These are phyloP conservation scores for Apiotrichum akiyoshidainum DNA, from an alignment of 1,284 basidiomycete species.

Conservation along the genomic window DNA sequence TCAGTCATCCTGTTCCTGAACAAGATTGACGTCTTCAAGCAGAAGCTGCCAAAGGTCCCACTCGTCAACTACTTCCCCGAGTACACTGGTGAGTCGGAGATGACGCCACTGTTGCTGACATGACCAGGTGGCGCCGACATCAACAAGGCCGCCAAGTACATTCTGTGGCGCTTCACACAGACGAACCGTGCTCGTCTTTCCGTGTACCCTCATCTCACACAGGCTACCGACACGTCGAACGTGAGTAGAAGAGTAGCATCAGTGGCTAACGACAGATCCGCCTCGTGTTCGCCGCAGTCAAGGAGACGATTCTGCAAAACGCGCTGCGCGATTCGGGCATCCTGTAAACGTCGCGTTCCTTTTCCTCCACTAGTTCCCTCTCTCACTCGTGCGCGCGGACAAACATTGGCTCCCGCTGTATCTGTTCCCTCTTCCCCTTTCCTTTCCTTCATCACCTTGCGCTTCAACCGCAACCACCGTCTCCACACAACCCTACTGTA, in stretches of 20 bases:
- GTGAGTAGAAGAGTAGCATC: constrained; percentile 55
- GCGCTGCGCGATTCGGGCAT: constrained; percentile 50
- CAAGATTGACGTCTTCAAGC: constrained; percentile 95
- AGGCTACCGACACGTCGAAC: constrained; percentile 60
- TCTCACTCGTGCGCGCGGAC: too few species aligned
- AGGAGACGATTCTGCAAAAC: constrained; percentile 88
- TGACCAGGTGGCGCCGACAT: constrained; percentile 67
- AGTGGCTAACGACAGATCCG: constrained; percentile 56
- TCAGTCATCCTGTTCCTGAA: constrained; percentile 91
- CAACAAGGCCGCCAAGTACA: constrained; percentile 97
- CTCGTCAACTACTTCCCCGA: constrained; percentile 89
- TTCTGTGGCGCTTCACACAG: constrained; percentile 95
- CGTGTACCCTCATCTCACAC: constrained; percentile 80
- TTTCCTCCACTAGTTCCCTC: not conserved
- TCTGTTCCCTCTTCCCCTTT: too few species aligned
- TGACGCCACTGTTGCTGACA: not conserved
- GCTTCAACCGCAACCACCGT: too few species aligned
- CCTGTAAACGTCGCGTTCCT: constrained; percentile 24
- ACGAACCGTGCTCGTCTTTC: constrained; percentile 82
- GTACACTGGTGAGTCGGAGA: constrained; percentile 60
- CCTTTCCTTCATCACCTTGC: too few species aligned
- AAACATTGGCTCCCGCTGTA: too few species aligned
- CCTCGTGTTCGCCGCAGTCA: constrained; percentile 92
- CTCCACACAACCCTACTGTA: too few species aligned
- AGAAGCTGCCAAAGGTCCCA: constrained; percentile 80